phyloP scores from a whole-genome alignment of 2,329 filamentous ascomycete genomes.

The Nemania diffusa region DNA sequence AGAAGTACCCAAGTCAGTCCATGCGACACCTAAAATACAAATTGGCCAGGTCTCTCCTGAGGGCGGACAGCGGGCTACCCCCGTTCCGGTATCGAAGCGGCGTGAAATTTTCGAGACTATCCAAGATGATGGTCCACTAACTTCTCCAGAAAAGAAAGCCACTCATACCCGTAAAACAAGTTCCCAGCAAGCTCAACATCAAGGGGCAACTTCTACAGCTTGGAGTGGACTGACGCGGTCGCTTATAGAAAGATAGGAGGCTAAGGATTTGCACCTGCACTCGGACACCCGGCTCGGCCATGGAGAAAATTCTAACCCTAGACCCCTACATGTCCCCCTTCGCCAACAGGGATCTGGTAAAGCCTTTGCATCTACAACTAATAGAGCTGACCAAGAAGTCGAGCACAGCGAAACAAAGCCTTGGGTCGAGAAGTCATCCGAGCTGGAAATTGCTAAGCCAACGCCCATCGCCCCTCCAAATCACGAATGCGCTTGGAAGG shows the following conservation, averaged over 20 bases:
- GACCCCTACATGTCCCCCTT: neutral
- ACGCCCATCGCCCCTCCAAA: constrained; percentile 52
- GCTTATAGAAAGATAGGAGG: constrained; percentile 23
- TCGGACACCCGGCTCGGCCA: constrained; percentile 9
- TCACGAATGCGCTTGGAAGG: constrained; percentile 57
- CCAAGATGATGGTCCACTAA: constrained; percentile 10
- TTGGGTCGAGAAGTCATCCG: constrained; percentile 15
- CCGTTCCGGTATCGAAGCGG: constrained; percentile 24
- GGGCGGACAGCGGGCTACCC: neutral
- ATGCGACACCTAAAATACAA: constrained; percentile 7
- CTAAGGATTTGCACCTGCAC: constrained; percentile 17
- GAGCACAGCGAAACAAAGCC: constrained; percentile 13
- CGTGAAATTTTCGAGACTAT: constrained; percentile 18
- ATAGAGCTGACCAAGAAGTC: neutral
- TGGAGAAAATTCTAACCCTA: neutral
- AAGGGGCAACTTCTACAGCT: neutral
- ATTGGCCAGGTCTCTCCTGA: neutral
- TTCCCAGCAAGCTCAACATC: constrained; percentile 3
- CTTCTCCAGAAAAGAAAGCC: neutral
- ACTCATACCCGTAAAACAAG: neutral
- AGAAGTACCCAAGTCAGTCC: neutral
- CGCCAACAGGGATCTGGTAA: neutral
- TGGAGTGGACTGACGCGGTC: constrained; percentile 17
- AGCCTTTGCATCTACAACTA: neutral
- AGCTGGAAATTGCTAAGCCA: constrained; percentile 48